Evolutionary conservation across 192 early-diverging fungal genomes (phyloP).

Genomic region (Coemansia asiatica): DNA sequence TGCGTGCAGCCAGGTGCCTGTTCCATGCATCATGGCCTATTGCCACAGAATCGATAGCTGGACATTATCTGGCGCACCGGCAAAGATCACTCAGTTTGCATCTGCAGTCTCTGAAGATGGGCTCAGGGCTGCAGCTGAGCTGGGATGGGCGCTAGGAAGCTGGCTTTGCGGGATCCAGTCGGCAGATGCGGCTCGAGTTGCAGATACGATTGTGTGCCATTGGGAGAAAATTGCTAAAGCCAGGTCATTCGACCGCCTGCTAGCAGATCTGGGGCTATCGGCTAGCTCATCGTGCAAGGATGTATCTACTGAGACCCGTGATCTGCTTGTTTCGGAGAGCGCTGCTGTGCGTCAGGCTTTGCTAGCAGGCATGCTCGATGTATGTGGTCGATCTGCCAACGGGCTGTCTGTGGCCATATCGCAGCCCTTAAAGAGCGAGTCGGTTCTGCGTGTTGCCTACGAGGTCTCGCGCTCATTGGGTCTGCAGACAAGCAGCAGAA

Average conservation of each 20-base stretch:
- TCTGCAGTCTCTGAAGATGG: background rate
- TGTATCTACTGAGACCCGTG: constrained; percentile 21
- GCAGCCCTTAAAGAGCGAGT: constrained; percentile 27
- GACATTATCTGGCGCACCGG: constrained; percentile 1
- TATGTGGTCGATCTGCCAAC: constrained; percentile 27
- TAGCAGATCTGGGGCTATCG: constrained; percentile 11
- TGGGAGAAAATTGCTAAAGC: constrained; percentile 12
- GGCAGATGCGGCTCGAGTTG: background rate
- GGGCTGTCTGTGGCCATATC: constrained; percentile 21
- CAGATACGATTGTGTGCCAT: constrained; percentile 30
- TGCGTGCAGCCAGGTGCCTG: constrained; percentile 29
- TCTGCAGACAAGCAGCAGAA: constrained; percentile 31
- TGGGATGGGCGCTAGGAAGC: constrained; percentile 49
- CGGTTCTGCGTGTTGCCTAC: constrained; percentile 40
- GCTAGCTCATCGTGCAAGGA: background rate
- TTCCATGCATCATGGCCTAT: constrained; percentile 48
- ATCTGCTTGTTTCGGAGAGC: constrained; percentile 26
- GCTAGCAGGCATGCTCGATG: constrained; percentile 45
- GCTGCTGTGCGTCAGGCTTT: constrained; percentile 22
- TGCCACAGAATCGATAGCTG: constrained; percentile 21
- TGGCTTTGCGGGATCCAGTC: constrained; percentile 30
- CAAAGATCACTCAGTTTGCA: too few species aligned
- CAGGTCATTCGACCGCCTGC: constrained; percentile 8
- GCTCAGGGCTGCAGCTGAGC: background rate
- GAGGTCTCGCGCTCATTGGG: constrained; percentile 48